Conservation (phyloP, 768 basidiomycete species). For the Trametes cinnabarina region DNA sequence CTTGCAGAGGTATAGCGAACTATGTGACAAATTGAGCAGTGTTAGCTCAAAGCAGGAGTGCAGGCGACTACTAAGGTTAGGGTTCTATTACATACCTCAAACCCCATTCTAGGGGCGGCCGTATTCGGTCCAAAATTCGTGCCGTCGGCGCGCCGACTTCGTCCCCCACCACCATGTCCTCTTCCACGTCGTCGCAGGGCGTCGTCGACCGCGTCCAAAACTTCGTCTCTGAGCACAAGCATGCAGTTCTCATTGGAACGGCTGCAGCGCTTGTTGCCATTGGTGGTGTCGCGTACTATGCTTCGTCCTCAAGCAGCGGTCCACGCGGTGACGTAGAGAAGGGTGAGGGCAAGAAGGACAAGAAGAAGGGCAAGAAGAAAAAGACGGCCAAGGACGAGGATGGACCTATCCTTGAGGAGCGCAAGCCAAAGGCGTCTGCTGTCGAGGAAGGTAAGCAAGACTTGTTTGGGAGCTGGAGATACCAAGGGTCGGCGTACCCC, state of each 20-base stretch:
- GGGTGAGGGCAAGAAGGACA: constrained; percentile 47
- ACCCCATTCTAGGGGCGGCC: constrained; percentile 4
- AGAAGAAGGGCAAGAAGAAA: constrained; percentile 57
- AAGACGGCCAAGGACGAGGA: constrained; percentile 55
- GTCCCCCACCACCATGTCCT: constrained; percentile 29
- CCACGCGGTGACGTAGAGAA: constrained; percentile 40
- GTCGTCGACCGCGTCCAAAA: constrained; percentile 63
- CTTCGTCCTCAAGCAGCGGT: constrained; percentile 49
- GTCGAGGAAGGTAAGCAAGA: constrained; percentile 28
- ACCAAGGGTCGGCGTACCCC: too few species aligned
- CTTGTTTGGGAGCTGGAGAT: too few species aligned
- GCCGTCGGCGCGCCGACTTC: not conserved
- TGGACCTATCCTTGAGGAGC: constrained; percentile 81
- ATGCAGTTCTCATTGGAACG: constrained; percentile 67
- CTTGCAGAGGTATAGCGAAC: not conserved
- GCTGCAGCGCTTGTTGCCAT: constrained; percentile 70
- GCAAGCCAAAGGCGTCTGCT: constrained; percentile 41
- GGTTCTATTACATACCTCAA: not conserved
- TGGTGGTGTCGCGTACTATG: constrained; percentile 76
- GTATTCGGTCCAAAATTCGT: constrained; percentile 11
- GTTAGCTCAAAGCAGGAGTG: too few species aligned
- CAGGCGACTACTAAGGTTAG: too few species aligned
- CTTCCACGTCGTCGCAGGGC: constrained; percentile 29
- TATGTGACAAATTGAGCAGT: not conserved
- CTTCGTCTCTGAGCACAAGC: constrained; percentile 77